phyloP scores from a whole-genome alignment of 1,139 yeast genomes.

The Suhomyces atakaporum region DNA sequence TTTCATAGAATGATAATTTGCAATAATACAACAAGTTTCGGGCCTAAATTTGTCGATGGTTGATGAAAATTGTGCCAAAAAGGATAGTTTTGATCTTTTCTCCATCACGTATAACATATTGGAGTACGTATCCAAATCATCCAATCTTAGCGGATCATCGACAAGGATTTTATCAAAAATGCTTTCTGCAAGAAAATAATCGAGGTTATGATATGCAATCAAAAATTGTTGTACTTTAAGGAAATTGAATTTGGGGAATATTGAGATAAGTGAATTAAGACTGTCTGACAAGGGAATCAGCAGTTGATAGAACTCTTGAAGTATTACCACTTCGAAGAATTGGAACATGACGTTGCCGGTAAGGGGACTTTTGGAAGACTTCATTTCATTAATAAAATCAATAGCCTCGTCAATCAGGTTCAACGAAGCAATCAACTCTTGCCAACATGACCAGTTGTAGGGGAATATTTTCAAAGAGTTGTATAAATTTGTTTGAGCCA shows the following conservation, averaged over 20 bases:
- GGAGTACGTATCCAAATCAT: slow-evolving; percentile 88
- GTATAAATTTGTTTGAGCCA: slow-evolving; percentile 62
- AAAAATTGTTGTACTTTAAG: slow-evolving; percentile 80
- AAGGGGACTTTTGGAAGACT: slow-evolving; percentile 23
- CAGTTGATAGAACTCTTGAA: slow-evolving; percentile 81
- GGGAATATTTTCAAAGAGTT: slow-evolving; percentile 68
- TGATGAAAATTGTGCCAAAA: slow-evolving; percentile 81
- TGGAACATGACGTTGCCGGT: slow-evolving; percentile 54
- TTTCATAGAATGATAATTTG: slow-evolving; percentile 88
- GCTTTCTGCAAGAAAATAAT: slow-evolving; percentile 76
- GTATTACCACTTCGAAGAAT: slow-evolving; percentile 67
- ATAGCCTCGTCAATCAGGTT: slow-evolving; percentile 64
- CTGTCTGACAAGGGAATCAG: slow-evolving; percentile 52
- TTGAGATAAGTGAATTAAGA: slow-evolving; percentile 45
- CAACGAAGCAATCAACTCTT: slow-evolving; percentile 70
- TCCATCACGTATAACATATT: slow-evolving; percentile 95
- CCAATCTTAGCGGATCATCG: slow-evolving; percentile 84
- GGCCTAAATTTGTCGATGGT: slow-evolving; percentile 86
- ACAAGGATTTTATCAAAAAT: slow-evolving; percentile 74
- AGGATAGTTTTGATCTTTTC: slow-evolving; percentile 79
- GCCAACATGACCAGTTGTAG: slow-evolving; percentile 94
- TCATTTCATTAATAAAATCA: slow-evolving; percentile 44
- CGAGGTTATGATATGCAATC: slow-evolving; percentile 76
- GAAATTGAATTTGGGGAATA: slow-evolving; percentile 74
- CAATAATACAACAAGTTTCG: slow-evolving; percentile 92